Base-by-base conservation (phyloP, 2,329 filamentous ascomycete species). In the Cercospora sesami region DNA sequence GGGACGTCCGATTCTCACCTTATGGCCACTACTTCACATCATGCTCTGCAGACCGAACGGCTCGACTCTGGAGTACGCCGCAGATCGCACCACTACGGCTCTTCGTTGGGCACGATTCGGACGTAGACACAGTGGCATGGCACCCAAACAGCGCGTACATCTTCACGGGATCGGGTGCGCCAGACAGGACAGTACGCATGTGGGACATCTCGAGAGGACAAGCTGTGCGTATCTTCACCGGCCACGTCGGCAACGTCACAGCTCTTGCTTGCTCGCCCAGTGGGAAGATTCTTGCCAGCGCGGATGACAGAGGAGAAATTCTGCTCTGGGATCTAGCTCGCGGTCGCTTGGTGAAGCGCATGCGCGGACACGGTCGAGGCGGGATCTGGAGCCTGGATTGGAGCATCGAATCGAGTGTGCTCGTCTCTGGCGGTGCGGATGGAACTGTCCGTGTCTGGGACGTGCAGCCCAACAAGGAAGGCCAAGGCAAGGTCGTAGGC, bases 371-470 rank as follows among this genome's bases (percentile, higher is more conserved):
- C 76, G 93, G 90, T 39, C 95, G 96, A 78, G 94, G 93, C 39
- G 94, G 94, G 9, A 94, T 99, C 73, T 96, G 93, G 89, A 95
- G 92, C 5, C 85, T 99, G 1, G 92, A 91, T 77, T 99, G 96
- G 86, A 95, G 91, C 73, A 92, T 94, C 18, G 95, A 99, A 79
- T 96, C 93, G 1, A 95, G 87, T 1, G 90, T 97, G 1, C 87
- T 99, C 0, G 91, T 94, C 0, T 97, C 94, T 0, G 93, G 92
- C 18, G 94, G 94, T 21, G 91, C 94, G 39, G 95, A 99, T 77
- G 91, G 92, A 71, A 97, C 94, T 0, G 94, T 99, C 18, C 90
- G 95, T 31, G 85, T 97, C 7, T 99, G 95, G 95, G 95, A 98
- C 75, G 91, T 97, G 5, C 90, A 78, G 84, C 91, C 75, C 86